A percentile compares a stretch with the other conserved stretches of the same genome.
These are phyloP conservation scores for Colletotrichum salicis DNA, from an alignment of 2,329 filamentous ascomycete genomes.

Conservation along the genomic window DNA sequence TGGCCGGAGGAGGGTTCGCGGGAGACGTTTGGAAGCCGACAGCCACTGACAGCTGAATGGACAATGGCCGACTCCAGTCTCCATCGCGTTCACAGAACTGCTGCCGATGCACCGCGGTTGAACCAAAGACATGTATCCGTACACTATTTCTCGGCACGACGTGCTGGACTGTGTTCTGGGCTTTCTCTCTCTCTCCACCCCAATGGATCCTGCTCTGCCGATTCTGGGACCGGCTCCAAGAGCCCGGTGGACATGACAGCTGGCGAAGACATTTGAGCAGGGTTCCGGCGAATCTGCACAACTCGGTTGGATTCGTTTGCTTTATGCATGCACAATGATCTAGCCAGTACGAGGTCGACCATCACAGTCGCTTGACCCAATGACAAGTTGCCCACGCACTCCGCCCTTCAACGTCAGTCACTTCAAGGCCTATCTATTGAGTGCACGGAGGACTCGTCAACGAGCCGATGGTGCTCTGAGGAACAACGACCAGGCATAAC, in stretches of 20 bases:
- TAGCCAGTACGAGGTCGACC: background rate
- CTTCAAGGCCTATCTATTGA: background rate
- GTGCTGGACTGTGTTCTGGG: constrained; percentile 26
- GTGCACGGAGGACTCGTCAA: background rate
- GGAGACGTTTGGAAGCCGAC: constrained; percentile 12
- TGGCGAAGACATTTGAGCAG: background rate
- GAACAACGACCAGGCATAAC: background rate
- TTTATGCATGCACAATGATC: constrained; percentile 15
- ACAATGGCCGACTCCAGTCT: background rate
- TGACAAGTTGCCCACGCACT: background rate
- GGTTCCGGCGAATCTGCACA: background rate
- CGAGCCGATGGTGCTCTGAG: constrained; percentile 1
- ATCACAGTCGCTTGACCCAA: background rate
- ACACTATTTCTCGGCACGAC: background rate
- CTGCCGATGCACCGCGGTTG: constrained; percentile 8
- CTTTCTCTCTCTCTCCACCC: constrained; percentile 20
- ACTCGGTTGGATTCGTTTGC: background rate
- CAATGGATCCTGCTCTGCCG: constrained; percentile 19
- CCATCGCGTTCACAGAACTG: background rate
- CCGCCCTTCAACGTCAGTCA: background rate
- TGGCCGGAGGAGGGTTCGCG: constrained; percentile 25
- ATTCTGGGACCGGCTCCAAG: constrained; percentile 26
- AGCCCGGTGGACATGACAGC: constrained; percentile 22
- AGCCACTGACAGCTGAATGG: constrained; percentile 29
- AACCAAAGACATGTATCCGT: background rate